Percentiles rank a stretch among this genome's conserved stretches.
These are phyloP conservation scores for Straminergon stramineum DNA, from an alignment of 225 moss, liverwort and hornwort genomes.

Conservation along the genomic window DNA sequence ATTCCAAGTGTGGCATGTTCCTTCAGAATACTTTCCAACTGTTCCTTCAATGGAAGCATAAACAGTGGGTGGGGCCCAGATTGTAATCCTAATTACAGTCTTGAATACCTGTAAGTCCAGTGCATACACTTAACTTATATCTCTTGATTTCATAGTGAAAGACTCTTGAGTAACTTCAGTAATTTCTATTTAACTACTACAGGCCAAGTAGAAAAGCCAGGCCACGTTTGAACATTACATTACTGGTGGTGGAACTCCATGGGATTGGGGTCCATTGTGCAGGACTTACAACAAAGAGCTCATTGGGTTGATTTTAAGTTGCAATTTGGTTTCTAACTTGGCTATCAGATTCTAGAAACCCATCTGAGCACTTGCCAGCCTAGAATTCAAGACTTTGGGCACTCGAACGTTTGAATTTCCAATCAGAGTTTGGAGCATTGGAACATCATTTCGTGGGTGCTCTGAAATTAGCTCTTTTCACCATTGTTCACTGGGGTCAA, in stretches of 20 bases:
- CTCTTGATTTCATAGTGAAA: neutral
- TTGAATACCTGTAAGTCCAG: neutral
- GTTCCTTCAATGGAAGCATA: neutral
- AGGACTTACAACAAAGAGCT: neutral
- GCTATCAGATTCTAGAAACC: accelerated
- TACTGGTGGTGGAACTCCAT: neutral
- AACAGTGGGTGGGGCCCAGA: neutral
- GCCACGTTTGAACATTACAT: neutral
- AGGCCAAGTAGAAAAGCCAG: accelerated
- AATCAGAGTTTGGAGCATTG: neutral
- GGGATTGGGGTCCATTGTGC: neutral
- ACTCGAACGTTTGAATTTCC: neutral
- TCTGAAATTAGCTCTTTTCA: neutral
- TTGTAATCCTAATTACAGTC: accelerated
- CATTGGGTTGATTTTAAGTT: neutral
- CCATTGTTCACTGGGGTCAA: no score
- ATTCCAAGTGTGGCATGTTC: neutral
- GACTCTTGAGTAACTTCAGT: neutral
- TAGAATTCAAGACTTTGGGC: neutral
- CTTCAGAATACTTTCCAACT: accelerated
- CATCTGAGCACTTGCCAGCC: neutral
- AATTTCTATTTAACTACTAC: neutral
- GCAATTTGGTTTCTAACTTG: accelerated
- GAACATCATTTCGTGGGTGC: neutral
- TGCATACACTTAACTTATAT: neutral